Base-by-base conservation (phyloP, 2,329 filamentous ascomycete species). In the Mariannaea sp. region DNA sequence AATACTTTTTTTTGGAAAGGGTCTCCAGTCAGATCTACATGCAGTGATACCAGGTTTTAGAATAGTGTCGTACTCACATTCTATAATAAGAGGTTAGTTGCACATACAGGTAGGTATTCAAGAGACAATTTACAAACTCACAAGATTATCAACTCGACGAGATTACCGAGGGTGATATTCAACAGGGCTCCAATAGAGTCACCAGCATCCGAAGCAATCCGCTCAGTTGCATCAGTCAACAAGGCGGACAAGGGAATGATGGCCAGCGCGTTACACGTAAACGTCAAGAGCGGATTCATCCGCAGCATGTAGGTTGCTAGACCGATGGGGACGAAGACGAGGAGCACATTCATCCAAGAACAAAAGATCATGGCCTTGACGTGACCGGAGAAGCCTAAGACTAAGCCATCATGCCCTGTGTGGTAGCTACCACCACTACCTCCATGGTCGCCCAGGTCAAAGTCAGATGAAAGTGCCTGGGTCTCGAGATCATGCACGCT, bases 311-410 rank as follows among this genome's bases (percentile, higher is more conserved):
- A 77, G 30, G 80, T 75, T 13, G 77, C 80, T 38, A 89, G 83
- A 55, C 86, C 87, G 40, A 87, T 74, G 2, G 87, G 87, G n/a
- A 90, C 85, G 62, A 89, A 89, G 30, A 89, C 69, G 44, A 90
- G 76, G 41, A 90, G 72, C 40, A 85, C 61, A 61, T 90, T 90
- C 70, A 90, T 71, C 75, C 80, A 85, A 63, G 70, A 72, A 0
- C 65, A 66, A 19, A 65, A 62, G 8, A 73, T 33, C 17, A 66
- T 71, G 22, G 64, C 60, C 30, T 57, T 60, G 7, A 71, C 59
- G 41, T 66, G 59, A 5, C 59, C 60, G 9, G 55, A 52, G 39
- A 64, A 52, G 9, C 48, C 52, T 1, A 19, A n/a, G 8, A 58
- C 32, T 9, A n/a, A n/a, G n/a, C n/a, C n/a, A n/a, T 32, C 42